Conservation (phyloP, 371 early-diverging fungal species). For the Haplosporangium sp. region DNA sequence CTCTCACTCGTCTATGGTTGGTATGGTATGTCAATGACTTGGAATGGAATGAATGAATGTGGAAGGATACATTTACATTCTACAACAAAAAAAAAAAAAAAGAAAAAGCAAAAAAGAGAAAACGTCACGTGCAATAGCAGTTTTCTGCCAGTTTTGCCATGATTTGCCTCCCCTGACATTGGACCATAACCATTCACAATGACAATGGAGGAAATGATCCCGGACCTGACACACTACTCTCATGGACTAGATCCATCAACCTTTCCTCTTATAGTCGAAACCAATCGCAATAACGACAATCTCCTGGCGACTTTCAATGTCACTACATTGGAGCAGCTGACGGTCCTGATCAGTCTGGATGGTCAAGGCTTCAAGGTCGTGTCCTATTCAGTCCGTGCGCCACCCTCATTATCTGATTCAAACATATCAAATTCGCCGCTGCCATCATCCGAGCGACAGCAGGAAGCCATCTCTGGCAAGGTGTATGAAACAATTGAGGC, state of each 20-base stretch:
- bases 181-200: slow-evolving; percentile 1
- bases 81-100: too few species aligned
- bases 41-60: too few species aligned
- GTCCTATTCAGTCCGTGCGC: not conserved
- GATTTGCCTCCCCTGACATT: not conserved
- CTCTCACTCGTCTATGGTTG: too few species aligned
- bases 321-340: slow-evolving; percentile 19
- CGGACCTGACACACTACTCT: slow-evolving; percentile 37
- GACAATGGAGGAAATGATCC: slow-evolving; percentile 30
- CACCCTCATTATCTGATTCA: not conserved
- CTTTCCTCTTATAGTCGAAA: slow-evolving; percentile 23
- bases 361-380: slow-evolving; percentile 30
- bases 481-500: slow-evolving; percentile 47
- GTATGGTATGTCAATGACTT: too few species aligned
- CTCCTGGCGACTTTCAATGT: slow-evolving; percentile 16
- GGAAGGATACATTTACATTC: too few species aligned
- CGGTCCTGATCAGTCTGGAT: slow-evolving; percentile 13
- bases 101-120: too few species aligned
- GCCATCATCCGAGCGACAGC: slow-evolving; percentile 13
- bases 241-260: slow-evolving; percentile 30
- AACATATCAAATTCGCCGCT: not conserved
- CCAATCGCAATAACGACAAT: not conserved
- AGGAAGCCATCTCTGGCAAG: slow-evolving; percentile 27
- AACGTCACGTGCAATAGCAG: too few species aligned
- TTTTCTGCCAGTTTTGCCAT: too few species aligned